Percentiles rank a stretch among this genome's conserved stretches.
phyloP scores from a whole-genome alignment of 345 rosid genomes.

The Lepidium sativum region DNA sequence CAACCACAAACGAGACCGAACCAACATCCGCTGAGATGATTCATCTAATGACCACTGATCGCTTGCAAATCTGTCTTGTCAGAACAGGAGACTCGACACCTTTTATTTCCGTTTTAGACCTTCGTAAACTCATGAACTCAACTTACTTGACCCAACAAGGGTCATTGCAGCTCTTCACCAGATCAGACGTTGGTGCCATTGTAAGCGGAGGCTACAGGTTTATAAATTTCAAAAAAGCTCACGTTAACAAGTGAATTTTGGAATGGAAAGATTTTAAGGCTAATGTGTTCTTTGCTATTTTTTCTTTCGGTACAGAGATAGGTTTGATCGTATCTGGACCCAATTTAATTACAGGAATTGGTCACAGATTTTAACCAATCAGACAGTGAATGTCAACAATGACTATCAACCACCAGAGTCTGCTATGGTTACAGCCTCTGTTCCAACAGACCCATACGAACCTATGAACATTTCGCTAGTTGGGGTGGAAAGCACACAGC shows the following conservation, averaged over 20 bases:
- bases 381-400: too few species aligned
- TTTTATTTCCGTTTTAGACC: constrained; percentile 34
- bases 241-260: too few species aligned
- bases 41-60: constrained; percentile 9
- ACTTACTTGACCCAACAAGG: background rate
- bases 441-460: constrained; percentile 14
- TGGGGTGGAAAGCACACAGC: background rate
- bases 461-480: background rate
- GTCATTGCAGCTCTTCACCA: background rate
- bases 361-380: too few species aligned
- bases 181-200: constrained; percentile 14
- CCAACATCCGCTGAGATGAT: constrained; percentile 15
- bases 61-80: constrained; percentile 34
- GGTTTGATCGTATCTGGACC: too few species aligned
- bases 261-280: too few species aligned
- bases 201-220: too few species aligned
- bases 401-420: background rate
- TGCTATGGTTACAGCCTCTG: constrained; percentile 25
- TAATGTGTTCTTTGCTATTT: too few species aligned
- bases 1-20: background rate
- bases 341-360: too few species aligned
- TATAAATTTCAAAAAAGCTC: too few species aligned
- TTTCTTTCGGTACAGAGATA: too few species aligned
- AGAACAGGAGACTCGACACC: constrained; percentile 28
- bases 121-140: constrained; percentile 15